A percentile compares a stretch with the other conserved stretches of the same genome.
These are phyloP conservation scores for Platanus orientalis DNA, from an alignment of 164 flowering plant species.

Conservation along the genomic window DNA sequence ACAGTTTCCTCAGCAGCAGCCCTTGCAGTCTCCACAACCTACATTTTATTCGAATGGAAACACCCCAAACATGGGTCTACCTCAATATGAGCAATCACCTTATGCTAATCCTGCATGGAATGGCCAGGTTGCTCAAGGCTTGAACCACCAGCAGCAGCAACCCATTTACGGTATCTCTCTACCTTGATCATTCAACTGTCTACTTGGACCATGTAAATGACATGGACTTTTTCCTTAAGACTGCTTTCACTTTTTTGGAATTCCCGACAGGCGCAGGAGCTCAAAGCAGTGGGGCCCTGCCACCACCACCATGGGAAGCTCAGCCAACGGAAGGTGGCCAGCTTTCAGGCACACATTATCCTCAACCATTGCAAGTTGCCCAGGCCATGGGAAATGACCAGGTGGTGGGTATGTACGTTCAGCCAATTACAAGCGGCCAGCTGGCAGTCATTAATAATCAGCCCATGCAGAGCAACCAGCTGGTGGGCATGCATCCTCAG, in stretches of 20 bases:
- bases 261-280: slow-evolving; percentile 33
- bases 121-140: slow-evolving; percentile 43
- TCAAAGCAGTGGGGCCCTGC: slow-evolving; percentile 49
- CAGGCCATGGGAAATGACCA: slow-evolving; percentile 31
- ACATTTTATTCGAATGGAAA: slow-evolving; percentile 54
- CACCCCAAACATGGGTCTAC: slow-evolving; percentile 30
- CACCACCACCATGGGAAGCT: slow-evolving; percentile 98
- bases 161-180: slow-evolving; percentile 25
- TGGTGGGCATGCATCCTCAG: slow-evolving; percentile 23
- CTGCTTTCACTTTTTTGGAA: not conserved
- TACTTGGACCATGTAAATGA: not conserved
- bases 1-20: slow-evolving; percentile 36
- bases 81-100: slow-evolving; percentile 43
- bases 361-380: slow-evolving; percentile 42
- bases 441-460: slow-evolving; percentile 36
- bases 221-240: not conserved
- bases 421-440: slow-evolving; percentile 24
- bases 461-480: slow-evolving; percentile 32
- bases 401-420: slow-evolving; percentile 35
- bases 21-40: slow-evolving; percentile 35
- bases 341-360: slow-evolving; percentile 20
- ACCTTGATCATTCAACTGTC: not conserved
- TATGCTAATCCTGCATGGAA: slow-evolving; percentile 53
- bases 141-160: slow-evolving; percentile 41
- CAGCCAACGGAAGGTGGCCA: slow-evolving; percentile 27